phyloP scores from a whole-genome alignment of 371 early-diverging fungal genomes.

The Lichtheimia ramosa region DNA sequence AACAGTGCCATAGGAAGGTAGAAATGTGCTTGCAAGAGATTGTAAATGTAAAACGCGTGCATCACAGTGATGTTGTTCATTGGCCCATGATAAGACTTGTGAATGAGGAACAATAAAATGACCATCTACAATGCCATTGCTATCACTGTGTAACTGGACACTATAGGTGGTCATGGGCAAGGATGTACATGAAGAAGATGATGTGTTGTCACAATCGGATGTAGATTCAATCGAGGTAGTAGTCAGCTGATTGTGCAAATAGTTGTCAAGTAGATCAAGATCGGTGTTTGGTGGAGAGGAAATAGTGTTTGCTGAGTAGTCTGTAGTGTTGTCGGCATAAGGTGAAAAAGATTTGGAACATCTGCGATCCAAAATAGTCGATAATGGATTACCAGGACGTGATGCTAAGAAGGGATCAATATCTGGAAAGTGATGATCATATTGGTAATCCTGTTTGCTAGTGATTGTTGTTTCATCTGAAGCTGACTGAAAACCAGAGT shows the following conservation, averaged over 20 bases:
- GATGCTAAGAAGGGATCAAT: constrained; percentile 5
- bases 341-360: constrained; percentile 2
- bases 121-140: constrained; percentile 30
- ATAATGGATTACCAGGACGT: constrained; percentile 24
- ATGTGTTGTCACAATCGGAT: background rate
- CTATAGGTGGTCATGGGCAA: background rate
- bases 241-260: background rate
- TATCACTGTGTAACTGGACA: constrained; percentile 9
- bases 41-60: constrained; percentile 29
- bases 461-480: constrained; percentile 1
- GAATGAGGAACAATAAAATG: constrained; percentile 22
- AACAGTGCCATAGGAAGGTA: constrained; percentile 36
- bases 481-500: constrained; percentile 18
- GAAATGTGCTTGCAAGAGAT: constrained; percentile 13
- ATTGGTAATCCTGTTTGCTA: background rate
- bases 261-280: background rate
- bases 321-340: background rate
- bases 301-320: background rate
- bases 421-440: constrained; percentile 5
- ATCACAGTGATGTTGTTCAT: constrained; percentile 29
- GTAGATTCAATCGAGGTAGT: background rate
- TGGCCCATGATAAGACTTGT: constrained; percentile 29
- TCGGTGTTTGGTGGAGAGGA: background rate
- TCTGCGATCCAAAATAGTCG: constrained; percentile 17
- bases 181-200: background rate